Base-by-base conservation (phyloP, 768 basidiomycete species). In the Suillus luteus region DNA sequence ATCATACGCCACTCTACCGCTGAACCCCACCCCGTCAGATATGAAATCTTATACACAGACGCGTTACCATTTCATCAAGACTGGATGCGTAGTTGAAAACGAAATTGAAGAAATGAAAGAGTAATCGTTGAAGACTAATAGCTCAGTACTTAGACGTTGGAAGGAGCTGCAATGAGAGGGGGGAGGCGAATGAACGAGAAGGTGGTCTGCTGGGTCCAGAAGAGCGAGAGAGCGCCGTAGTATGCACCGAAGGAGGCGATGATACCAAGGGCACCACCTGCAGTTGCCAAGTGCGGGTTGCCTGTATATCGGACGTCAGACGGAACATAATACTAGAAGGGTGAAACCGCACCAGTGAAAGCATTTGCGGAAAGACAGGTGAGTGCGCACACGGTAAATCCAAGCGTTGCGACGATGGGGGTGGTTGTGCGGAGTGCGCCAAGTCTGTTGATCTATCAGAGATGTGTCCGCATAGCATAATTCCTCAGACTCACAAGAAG, bases 171-270 rank as follows among this genome's bases (percentile, higher is more conserved):
- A 9, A 73, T 41, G 27, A 73, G 12, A 44, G 65, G 70, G 4
- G 72, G 72, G 11, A 73, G 62, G 19, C 66, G 73, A 31, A 75
- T 73, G 54, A 69, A 71, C 15, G 69, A 73, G 38, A 17, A 62
- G 1, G 72, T 73, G 10, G 73, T 71, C 35, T 72, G 68, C 58
- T 75, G 69, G 7, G 72, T 75, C 73, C 73, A 73, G 55, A 73
- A 70, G 60, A 64, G 55, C 15, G 73, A 68, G 40, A 73, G 6
- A 19, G 72, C 63, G 4, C 66, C 72, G 17, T 75, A 73, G 72
- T 71, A 75, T 60, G 72, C 70, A 11, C 73, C 72, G 11, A 69
- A 73, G 10, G 72, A 61, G 12, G 73, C 72, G 33, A 73, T 27
- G 51, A 75, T 17, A 55, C 72, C 72, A 24, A 75, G 57, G 12